Evolutionary conservation across 75 land plant genomes (phyloP), one percentile per base, ranked within the genome.

Genomic region (Sequoia sempervirens): DNA sequence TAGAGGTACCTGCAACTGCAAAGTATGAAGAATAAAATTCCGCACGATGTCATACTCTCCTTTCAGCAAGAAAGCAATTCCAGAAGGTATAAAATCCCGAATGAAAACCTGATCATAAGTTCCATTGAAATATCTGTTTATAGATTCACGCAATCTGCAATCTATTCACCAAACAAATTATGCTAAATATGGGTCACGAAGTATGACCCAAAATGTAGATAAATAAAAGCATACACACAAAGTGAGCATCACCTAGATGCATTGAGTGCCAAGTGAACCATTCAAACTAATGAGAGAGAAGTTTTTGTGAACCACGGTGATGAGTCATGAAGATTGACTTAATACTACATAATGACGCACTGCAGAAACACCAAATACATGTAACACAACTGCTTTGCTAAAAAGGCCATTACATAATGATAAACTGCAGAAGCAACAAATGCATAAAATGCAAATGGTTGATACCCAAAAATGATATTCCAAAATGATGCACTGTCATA

Each of bases 51-150:
- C 97, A 83, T 88, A 84, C 72, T 96, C 98, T 32, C 98, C 98
- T 80, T 96, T 96, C 86, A 96, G 87, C 54, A 96, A 88, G 68
- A 96, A 96, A 26, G 98, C 98, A 45, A 96, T 89, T 30, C 94
- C 98, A 14, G 97, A 93, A 50, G 98, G 95, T 47, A 96, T 91
- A 83, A 96, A 96, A 75, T 96, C 98, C n/a, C 98, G 91, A 50
- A 96, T 95, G 56, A 96, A 96, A 70, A 95, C 97, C 66, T 87
- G 88, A 26, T 26, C 66, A 61, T 61, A 61, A 6, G n/a, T 61
- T 61, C 66, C 66, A 61, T 20, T 61, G 66, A 61, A 23, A 23
- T 26, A 61, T 61, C n/a, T 61, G n/a, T 61, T 61, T 5, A 61
- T 61, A 26, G 7, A 61, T 23, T 23, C 66, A 61, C 1, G n/a